Evolutionary conservation across 1,284 basidiomycete species (phyloP), one percentile per base, ranked within the genome.

Genomic region (Hortiboletus rubellus): DNA sequence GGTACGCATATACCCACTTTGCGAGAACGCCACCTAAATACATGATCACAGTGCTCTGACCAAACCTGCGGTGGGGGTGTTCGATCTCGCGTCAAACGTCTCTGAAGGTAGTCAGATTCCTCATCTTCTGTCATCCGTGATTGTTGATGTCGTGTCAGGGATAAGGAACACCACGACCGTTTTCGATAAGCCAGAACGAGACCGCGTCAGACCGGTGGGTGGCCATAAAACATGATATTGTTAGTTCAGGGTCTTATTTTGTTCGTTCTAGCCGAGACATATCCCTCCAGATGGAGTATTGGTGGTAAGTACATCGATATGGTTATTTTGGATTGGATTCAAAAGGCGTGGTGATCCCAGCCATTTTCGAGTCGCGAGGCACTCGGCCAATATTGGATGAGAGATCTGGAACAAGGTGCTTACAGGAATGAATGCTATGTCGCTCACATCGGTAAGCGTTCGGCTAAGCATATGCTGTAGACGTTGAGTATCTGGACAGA

Each of bases 121-220:
- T 30, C 17, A 62, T 36, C 24, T 31, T 42, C 12, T 3, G 24
- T 50, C n/a, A 17, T 36, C 42, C 22, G n/a, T 27, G 46, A 18
- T 55, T 18, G 12, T 17, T 63, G 49, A 66, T 57, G 10, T 24
- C 52, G 36, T 6, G 37, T 47, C 27, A 65, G 92, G 92, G 31
- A 94, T 98, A 61, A 86, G 97, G 42, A 99, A 99, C 70, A 99
- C 97, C 0, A 99, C 97, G 0, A 98, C 94, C 4, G 96, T 98
- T 2, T 99, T 99, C 64, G 97, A 99, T 70, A 92, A 87, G 62
- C 91, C 92, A 46, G 90, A 91, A 51, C 84, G 96, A 55, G 96
- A 98, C 67, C 88, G 96, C 18, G 85, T 92, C 27, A 83, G 97
- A 65, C 75, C 94, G 65, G 89, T 89, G 60, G 70, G 85, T 71